Evolutionary conservation across 2,329 filamentous ascomycete species (phyloP).

Genomic region (Leptographium galeiforme): DNA sequence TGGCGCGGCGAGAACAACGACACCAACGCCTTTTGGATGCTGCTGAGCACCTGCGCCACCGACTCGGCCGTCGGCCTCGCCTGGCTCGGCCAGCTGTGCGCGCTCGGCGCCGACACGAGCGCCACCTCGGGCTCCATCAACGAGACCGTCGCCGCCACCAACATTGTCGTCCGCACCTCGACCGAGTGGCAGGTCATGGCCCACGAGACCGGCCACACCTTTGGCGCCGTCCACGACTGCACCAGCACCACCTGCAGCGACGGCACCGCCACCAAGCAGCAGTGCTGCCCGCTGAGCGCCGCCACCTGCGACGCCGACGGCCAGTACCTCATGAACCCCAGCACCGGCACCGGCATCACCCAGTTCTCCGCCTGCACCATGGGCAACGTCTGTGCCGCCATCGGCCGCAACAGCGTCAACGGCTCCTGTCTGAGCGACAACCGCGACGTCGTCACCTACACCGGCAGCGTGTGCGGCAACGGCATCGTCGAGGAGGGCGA

Average conservation of each 20-base stretch:
- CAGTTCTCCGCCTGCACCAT: conserved; percentile 79
- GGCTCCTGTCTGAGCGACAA: conserved; percentile 74
- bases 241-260: conserved; percentile 52
- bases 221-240: conserved; percentile 93
- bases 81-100: conserved; percentile 83
- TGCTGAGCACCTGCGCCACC: conserved; percentile 71
- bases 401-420: conserved; percentile 65
- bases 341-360: conserved; percentile 58
- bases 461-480: conserved; percentile 80
- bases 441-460: conserved; percentile 66
- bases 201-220: conserved; percentile 88
- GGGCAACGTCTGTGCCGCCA: conserved; percentile 84
- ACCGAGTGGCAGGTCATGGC: conserved; percentile 94
- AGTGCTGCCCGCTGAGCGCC: conserved; percentile 67
- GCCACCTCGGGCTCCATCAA: conserved; percentile 26
- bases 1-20: conserved; percentile 70
- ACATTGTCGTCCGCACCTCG: conserved; percentile 73
- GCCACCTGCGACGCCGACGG: conserved; percentile 59
- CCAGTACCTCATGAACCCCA: conserved; percentile 94
- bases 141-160: conserved; percentile 72
- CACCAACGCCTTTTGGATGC: conserved; percentile 83
- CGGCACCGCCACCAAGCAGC: conserved; percentile 34
- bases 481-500: conserved; percentile 92
- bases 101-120: conserved; percentile 40
- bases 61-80: conserved; percentile 78